These are phyloP conservation scores for Tranzscheliella williamsii DNA, from an alignment of 1,284 basidiomycete genomes.

Conservation along the genomic window DNA sequence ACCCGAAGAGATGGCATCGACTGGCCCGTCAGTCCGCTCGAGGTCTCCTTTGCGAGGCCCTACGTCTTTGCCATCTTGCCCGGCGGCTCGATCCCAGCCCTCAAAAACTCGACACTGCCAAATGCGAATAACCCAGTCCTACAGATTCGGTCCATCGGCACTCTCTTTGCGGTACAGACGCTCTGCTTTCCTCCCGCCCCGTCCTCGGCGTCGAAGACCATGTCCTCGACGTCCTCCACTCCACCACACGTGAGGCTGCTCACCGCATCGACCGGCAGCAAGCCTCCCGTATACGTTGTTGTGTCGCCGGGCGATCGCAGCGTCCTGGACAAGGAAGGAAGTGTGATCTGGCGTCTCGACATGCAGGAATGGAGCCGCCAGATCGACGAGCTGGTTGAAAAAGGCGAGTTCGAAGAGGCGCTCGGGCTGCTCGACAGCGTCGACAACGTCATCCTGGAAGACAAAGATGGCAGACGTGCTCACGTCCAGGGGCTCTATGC, in stretches of 20 bases:
- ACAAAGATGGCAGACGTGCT: constrained; percentile 63
- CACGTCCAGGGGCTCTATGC: constrained; percentile 67
- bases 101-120: constrained; percentile 23
- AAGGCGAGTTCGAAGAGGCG: constrained; percentile 77
- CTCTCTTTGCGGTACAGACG: constrained; percentile 46
- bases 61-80: constrained; percentile 70
- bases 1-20: constrained; percentile 69
- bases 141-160: constrained; percentile 45
- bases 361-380: constrained; percentile 79
- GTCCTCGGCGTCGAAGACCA: neutral
- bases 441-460: constrained; percentile 69
- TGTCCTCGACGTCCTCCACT: constrained; percentile 2
- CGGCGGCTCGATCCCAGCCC: constrained; percentile 32
- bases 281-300: constrained; percentile 38
- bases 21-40: constrained; percentile 81
- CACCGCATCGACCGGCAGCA: constrained; percentile 31
- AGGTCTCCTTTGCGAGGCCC: constrained; percentile 78
- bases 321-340: constrained; percentile 38
- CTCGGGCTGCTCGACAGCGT: constrained; percentile 76
- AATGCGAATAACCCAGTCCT: constrained; percentile 35
- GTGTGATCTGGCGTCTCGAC: constrained; percentile 73
- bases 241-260: constrained; percentile 34
- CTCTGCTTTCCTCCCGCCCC: constrained; percentile 38
- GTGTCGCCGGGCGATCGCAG: constrained; percentile 30
- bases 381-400: constrained; percentile 78